Percentiles rank a stretch among this genome's conserved stretches.
These are phyloP conservation scores for Trichoderma pleuroti DNA, from an alignment of 2,329 filamentous ascomycete genomes.

Conservation along the genomic window DNA sequence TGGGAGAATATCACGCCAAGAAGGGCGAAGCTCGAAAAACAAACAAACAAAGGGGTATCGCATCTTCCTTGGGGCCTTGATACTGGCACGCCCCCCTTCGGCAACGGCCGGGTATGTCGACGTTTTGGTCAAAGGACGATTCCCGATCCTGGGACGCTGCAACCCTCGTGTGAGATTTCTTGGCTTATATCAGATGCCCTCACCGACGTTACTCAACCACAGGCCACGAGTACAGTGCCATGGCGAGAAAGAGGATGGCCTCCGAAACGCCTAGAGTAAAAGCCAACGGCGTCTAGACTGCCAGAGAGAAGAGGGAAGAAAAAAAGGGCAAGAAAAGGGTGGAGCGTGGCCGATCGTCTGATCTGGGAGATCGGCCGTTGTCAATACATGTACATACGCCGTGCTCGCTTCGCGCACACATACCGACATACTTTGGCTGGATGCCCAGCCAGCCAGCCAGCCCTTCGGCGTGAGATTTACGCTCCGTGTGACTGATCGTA, in stretches of 20 bases:
- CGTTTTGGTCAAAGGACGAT: neutral
- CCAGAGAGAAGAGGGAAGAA: neutral
- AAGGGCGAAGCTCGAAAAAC: neutral
- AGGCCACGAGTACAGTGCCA: neutral
- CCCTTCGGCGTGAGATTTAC: constrained; percentile 12
- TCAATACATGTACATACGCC: neutral
- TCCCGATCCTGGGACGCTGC: neutral
- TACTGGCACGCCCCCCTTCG: constrained; percentile 1
- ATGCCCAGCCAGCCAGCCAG: too few species aligned
- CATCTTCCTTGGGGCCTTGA: neutral
- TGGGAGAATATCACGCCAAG: constrained; percentile 1
- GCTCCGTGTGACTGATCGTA: constrained; percentile 13
- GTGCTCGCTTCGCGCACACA: neutral
- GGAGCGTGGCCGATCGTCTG: constrained; percentile 17
- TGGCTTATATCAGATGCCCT: neutral
- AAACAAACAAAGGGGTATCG: neutral
- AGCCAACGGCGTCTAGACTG: neutral
- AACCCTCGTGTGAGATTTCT: neutral
- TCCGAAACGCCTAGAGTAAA: neutral
- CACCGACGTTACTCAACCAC: neutral
- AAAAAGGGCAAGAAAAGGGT: neutral
- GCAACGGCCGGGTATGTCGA: constrained; percentile 9
- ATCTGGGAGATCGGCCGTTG: constrained; percentile 19
- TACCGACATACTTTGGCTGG: neutral
- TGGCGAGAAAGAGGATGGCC: neutral